phyloP scores from a whole-genome alignment of 192 early-diverging fungal genomes.

The Coemansia sp. region DNA sequence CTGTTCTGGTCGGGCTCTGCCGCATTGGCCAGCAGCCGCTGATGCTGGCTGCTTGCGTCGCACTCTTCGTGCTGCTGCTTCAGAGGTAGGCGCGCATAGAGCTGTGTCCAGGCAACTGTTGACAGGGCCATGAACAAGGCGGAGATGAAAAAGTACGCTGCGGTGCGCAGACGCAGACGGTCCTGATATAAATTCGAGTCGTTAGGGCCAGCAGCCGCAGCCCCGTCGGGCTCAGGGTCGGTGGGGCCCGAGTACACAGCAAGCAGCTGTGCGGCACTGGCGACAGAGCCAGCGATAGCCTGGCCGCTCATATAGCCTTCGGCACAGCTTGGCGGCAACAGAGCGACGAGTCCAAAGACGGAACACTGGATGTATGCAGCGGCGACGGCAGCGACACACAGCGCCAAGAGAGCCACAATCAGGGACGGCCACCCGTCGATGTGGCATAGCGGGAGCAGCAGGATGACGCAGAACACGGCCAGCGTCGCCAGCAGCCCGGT shows the following conservation, averaged over 20 bases:
- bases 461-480: slow-evolving; percentile 54
- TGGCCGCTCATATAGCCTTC: slow-evolving; percentile 75
- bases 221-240: background rate
- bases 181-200: background rate
- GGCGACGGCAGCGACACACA: slow-evolving; percentile 59
- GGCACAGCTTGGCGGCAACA: slow-evolving; percentile 64
- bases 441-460: slow-evolving; percentile 59
- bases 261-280: slow-evolving; percentile 65
- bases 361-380: slow-evolving; percentile 71
- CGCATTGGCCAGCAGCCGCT: background rate
- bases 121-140: slow-evolving; percentile 43
- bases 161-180: slow-evolving; percentile 24
- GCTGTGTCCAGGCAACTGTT: slow-evolving; percentile 31
- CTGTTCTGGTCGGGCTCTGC: background rate
- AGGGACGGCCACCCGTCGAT: slow-evolving; percentile 46
- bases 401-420: slow-evolving; percentile 52
- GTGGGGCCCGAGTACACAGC: slow-evolving; percentile 31
- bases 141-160: slow-evolving; percentile 31
- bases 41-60: background rate
- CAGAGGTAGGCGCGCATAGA: slow-evolving; percentile 16
- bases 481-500: slow-evolving; percentile 55
- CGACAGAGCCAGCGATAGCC: slow-evolving; percentile 67
- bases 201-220: background rate
- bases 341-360: slow-evolving; percentile 68
- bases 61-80: background rate